phyloP scores from a whole-genome alignment of 2,329 filamentous ascomycete genomes.

The Aspergillus sp. region DNA sequence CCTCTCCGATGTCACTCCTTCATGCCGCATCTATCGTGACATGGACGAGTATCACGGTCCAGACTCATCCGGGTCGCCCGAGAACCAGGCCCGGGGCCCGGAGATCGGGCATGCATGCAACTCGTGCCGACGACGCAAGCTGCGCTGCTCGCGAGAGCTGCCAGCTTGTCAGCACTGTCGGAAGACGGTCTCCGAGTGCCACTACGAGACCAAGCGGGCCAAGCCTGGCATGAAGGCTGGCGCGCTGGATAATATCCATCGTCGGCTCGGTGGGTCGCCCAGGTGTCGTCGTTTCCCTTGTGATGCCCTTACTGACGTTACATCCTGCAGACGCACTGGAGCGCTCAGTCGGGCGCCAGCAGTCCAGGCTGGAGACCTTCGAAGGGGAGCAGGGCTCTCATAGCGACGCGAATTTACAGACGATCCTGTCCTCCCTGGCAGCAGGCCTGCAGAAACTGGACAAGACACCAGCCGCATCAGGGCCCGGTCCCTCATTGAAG shows the following conservation, averaged over 20 bases:
- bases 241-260: conserved; percentile 38
- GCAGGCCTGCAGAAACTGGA: background rate
- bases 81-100: background rate
- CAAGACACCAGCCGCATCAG: background rate
- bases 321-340: conserved; percentile 12
- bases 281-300: background rate
- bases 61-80: background rate
- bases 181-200: conserved; percentile 21
- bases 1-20: background rate
- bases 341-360: conserved; percentile 1
- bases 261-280: conserved; percentile 25
- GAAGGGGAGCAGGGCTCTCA: background rate
- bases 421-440: conserved; percentile 2
- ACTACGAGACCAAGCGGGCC: conserved; percentile 32
- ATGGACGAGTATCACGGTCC: background rate
- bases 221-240: conserved; percentile 43
- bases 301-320: no score
- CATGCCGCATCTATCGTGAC: background rate
- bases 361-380: background rate
- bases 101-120: conserved; percentile 27
- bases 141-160: conserved; percentile 36
- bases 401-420: background rate
- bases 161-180: conserved; percentile 35
- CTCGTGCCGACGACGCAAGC: conserved; percentile 35
- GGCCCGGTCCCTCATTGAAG: conserved; percentile 8